Percentiles rank a stretch among this genome's conserved stretches.
Evolutionary conservation across 2,329 filamentous ascomycete species (phyloP).

Genomic region (Graphilbum fragrans): DNA sequence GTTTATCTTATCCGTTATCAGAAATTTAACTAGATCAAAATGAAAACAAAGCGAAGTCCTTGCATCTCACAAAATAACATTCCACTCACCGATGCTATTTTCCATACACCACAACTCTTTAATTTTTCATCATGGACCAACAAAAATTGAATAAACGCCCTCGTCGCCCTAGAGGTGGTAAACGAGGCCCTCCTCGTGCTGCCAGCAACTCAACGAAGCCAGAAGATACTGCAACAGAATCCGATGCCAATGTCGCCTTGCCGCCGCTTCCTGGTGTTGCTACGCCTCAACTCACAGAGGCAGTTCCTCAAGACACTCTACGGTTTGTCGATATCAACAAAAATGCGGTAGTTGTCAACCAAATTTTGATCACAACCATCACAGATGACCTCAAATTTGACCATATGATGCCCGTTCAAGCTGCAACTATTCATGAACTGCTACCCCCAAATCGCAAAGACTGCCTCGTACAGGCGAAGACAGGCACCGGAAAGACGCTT

Average conservation of each 20-base stretch:
- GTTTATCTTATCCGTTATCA: conserved; percentile 5
- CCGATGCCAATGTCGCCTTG: neutral
- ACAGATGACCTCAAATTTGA: conserved; percentile 35
- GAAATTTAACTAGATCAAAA: too few relatives aligned
- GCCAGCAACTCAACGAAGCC: neutral
- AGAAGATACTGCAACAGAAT: neutral
- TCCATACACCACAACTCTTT: too few relatives aligned
- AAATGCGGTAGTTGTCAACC: conserved; percentile 27
- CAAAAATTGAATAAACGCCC: neutral
- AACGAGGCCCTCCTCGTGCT: neutral
- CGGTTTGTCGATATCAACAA: conserved; percentile 31
- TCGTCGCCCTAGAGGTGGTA: neutral
- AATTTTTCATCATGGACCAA: conserved; percentile 3
- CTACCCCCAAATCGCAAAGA: conserved; percentile 32
- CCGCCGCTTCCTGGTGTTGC: conserved; percentile 7
- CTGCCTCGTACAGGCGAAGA: conserved; percentile 70
- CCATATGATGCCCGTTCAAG: conserved; percentile 43
- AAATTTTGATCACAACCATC: conserved; percentile 33
- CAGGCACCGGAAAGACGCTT: conserved; percentile 77
- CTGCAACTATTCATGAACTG: conserved; percentile 35
- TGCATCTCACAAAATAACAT: neutral
- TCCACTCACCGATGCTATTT: too few relatives aligned
- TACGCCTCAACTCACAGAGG: conserved; percentile 21
- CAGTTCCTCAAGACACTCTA: conserved; percentile 29
- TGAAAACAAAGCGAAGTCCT: neutral